Evolutionary conservation across 768 basidiomycete genomes (phyloP).

Genomic region (Leccinum variicolor): DNA sequence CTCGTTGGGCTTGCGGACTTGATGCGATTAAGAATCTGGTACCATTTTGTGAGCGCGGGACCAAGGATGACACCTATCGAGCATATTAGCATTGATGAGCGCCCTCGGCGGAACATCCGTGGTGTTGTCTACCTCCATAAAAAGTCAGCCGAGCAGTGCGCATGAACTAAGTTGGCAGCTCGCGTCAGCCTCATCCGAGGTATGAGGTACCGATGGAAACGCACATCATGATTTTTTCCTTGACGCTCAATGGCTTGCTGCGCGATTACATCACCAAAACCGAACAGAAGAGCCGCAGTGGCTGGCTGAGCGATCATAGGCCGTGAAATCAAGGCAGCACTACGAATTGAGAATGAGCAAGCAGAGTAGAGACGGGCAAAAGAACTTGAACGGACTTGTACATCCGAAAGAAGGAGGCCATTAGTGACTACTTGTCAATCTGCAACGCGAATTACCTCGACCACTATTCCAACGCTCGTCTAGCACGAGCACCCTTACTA

Average conservation of each 20-base stretch:
- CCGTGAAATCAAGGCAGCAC: constrained; percentile 55
- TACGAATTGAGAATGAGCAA: constrained; percentile 26
- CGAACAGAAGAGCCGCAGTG: constrained; percentile 67
- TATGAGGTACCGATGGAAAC: constrained; percentile 19
- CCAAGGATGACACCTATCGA: constrained; percentile 66
- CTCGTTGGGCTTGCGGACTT: constrained; percentile 60
- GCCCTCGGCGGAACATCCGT: not conserved
- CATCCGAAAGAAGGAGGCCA: constrained; percentile 43
- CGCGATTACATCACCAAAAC: constrained; percentile 76
- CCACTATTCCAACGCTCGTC: not conserved
- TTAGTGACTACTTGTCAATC: constrained; percentile 9
- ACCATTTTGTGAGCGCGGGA: constrained; percentile 82
- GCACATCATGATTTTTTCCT: constrained; percentile 73
- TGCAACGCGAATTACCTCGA: not conserved
- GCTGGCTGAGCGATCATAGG: constrained; percentile 62
- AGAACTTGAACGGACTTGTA: constrained; percentile 37
- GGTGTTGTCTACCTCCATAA: constrained; percentile 57
- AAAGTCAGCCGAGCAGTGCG: constrained; percentile 64
- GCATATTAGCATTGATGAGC: not conserved
- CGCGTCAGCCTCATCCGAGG: not conserved
- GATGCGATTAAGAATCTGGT: constrained; percentile 64
- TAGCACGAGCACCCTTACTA: not conserved
- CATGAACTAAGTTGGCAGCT: constrained; percentile 38
- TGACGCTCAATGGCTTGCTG: constrained; percentile 80
- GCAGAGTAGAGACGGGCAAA: not conserved